A percentile compares a stretch with the other conserved stretches of the same genome.
These are phyloP conservation scores for Camelina hispida DNA, from an alignment of 345 rosid species.

Conservation along the genomic window DNA sequence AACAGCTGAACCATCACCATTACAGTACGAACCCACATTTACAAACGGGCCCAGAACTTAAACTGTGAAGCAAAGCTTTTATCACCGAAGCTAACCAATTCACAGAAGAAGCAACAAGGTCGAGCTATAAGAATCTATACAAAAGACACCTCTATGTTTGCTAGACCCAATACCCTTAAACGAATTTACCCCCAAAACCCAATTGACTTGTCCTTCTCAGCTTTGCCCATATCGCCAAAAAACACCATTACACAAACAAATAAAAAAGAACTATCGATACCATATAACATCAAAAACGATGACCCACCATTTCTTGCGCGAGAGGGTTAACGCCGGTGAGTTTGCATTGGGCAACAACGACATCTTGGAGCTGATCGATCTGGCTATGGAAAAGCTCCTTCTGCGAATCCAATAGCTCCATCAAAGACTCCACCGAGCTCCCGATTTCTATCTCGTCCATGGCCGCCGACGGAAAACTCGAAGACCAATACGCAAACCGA, in stretches of 20 bases:
- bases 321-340: conserved; percentile 99
- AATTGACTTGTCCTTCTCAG: not conserved
- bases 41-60: not conserved
- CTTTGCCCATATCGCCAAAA: conserved; percentile 2
- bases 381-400: conserved; percentile 78
- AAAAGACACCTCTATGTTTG: not conserved
- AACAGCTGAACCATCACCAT: conserved; percentile 26
- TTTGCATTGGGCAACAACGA: conserved; percentile 86
- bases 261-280: not conserved
- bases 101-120: not conserved
- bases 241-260: not conserved
- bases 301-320: conserved; percentile 93
- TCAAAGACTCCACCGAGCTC: conserved; percentile 67
- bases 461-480: conserved; percentile 42
- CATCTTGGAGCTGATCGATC: conserved; percentile 80
- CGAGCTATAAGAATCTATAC: conserved; percentile 4
- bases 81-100: not conserved
- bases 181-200: conserved; percentile 1
- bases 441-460: conserved; percentile 74
- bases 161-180: not conserved
- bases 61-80: not conserved
- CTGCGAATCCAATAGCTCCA: conserved; percentile 67
- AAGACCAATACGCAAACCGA: conserved; percentile 40
- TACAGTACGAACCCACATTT: conserved; percentile 5
- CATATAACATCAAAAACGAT: not conserved